Evolutionary conservation across 495 filamentous ascomycete species (phyloP).

Genomic region (Penicillium paradoxum): DNA sequence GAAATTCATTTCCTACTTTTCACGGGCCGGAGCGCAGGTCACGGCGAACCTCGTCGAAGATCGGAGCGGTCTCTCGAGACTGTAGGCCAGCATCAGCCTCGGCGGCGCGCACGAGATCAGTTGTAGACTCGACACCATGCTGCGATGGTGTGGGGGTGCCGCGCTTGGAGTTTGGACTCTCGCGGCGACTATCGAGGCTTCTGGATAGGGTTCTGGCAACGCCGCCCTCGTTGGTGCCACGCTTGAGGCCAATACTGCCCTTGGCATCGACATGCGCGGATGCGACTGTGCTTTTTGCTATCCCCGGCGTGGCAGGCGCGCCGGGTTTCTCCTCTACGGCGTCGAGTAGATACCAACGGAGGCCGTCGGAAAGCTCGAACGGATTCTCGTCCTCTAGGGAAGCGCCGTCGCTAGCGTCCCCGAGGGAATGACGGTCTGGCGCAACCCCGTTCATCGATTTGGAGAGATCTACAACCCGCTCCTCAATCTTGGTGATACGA

Average conservation of each 20-base stretch:
- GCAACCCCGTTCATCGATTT: slow-evolving; percentile 57
- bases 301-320: slow-evolving; percentile 85
- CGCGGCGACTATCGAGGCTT: slow-evolving; percentile 84
- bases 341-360: slow-evolving; percentile 94
- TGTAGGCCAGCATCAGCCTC: slow-evolving; percentile 30
- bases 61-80: slow-evolving; percentile 33
- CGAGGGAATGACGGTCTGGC: slow-evolving; percentile 52
- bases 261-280: slow-evolving; percentile 83
- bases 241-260: slow-evolving; percentile 60
- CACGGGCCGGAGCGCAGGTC: slow-evolving; percentile 44
- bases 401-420: slow-evolving; percentile 49
- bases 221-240: slow-evolving; percentile 46
- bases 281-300: slow-evolving; percentile 84
- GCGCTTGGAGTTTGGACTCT: slow-evolving; percentile 76
- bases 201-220: slow-evolving; percentile 76
- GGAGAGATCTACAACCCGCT: slow-evolving; percentile 88
- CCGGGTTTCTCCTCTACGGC: slow-evolving; percentile 90
- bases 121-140: slow-evolving; percentile 32
- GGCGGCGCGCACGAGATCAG: slow-evolving; percentile 34
- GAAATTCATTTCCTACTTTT: slow-evolving; percentile 23
- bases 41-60: slow-evolving; percentile 49
- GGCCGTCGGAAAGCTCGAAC: slow-evolving; percentile 90
- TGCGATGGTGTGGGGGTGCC: slow-evolving; percentile 37
- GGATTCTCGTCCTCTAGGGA: slow-evolving; percentile 92
- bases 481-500: slow-evolving; percentile 86